A percentile compares a stretch with the other conserved stretches of the same genome.
Evolutionary conservation across 1,284 basidiomycete species (phyloP).

Genomic region (Naganishia sp.): DNA sequence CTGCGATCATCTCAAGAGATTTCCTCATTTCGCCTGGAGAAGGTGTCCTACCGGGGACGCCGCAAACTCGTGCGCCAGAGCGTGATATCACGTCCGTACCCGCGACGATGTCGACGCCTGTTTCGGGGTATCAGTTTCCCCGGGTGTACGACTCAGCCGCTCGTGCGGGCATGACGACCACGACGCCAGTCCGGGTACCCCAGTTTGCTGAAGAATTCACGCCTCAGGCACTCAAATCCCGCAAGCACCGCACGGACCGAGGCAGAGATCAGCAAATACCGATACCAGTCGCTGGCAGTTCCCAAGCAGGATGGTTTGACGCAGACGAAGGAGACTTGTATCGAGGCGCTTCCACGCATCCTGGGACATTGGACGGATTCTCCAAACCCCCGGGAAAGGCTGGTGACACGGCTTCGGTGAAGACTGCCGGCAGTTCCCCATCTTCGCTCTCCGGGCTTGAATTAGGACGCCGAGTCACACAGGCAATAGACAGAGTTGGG

Average conservation of each 20-base stretch:
- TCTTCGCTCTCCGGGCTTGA: slow-evolving; percentile 45
- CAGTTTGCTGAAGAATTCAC: slow-evolving; percentile 23
- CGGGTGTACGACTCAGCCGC: neutral
- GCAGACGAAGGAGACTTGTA: slow-evolving; percentile 47
- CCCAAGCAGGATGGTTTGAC: slow-evolving; percentile 35
- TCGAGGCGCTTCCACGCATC: slow-evolving; percentile 46
- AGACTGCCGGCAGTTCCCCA: slow-evolving; percentile 38
- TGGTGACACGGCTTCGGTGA: slow-evolving; percentile 10
- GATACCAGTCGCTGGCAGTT: neutral
- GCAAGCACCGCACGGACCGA: slow-evolving; percentile 5
- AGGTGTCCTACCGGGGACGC: neutral
- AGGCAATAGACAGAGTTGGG: slow-evolving; percentile 48
- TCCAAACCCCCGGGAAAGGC: slow-evolving; percentile 39
- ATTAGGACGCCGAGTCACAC: slow-evolving; percentile 42
- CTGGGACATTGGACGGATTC: slow-evolving; percentile 33
- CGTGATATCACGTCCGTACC: neutral
- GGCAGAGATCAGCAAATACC: slow-evolving; percentile 5
- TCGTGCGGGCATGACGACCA: neutral
- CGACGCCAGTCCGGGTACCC: neutral
- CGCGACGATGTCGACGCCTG: neutral
- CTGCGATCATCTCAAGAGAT: slow-evolving; percentile 11
- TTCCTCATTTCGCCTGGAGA: neutral
- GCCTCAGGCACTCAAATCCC: slow-evolving; percentile 12
- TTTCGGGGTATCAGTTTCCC: slow-evolving; percentile 1
- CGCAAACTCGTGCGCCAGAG: neutral